Evolutionary conservation across 2,329 filamentous ascomycete genomes (phyloP), one percentile per base, ranked within the genome.

Genomic region (Reticulascus tulasneorum): DNA sequence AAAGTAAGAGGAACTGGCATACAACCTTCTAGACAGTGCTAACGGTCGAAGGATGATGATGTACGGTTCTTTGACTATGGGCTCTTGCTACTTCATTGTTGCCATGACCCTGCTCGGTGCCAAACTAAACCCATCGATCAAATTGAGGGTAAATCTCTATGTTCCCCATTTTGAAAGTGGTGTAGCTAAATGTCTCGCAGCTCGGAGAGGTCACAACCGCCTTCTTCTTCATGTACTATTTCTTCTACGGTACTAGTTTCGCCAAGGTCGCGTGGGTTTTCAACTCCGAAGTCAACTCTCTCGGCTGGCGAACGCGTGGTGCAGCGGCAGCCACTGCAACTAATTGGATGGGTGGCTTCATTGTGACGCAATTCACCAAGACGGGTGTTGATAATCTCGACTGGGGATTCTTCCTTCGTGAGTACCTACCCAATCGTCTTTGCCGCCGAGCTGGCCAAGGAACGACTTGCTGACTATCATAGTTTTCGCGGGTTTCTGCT

Each of bases 321-420:
- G 65, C 65, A 2, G 65, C 63, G 3, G 64, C 64, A 1, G 64
- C 64, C 1, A 67, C 65, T 2, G 62, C 64, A 0, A 66, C 63
- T 2, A 68, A 69, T 41, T 69, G 64, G 66, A 47, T 67, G 8
- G 53, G 54, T 23, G 61, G 61, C 7, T 69, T 68, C 34, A 58
- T 63, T 7, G 62, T 66, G 7, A 60, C 59, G 1, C 64, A 69
- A 43, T 64, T 66, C 43, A 69, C 65, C n/a, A 65, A 66, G 35
- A 50, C 58, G 4, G 64, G 62, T 1, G 55, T 66, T 15, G 52
- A 64, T 21, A 59, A 61, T 38, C 47, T 70, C 2, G 46, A 50
- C 6, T 69, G 64, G 63, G 53, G 52, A 1, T 67, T 69, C 39
- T 69, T 64, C 35, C 48, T 63, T n/a, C 58, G 60, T 65, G 52